A percentile compares a stretch with the other conserved stretches of the same genome.
Evolutionary conservation across 805 yeast genomes (phyloP).

Genomic region (Wickerhamiella bombiphila): DNA sequence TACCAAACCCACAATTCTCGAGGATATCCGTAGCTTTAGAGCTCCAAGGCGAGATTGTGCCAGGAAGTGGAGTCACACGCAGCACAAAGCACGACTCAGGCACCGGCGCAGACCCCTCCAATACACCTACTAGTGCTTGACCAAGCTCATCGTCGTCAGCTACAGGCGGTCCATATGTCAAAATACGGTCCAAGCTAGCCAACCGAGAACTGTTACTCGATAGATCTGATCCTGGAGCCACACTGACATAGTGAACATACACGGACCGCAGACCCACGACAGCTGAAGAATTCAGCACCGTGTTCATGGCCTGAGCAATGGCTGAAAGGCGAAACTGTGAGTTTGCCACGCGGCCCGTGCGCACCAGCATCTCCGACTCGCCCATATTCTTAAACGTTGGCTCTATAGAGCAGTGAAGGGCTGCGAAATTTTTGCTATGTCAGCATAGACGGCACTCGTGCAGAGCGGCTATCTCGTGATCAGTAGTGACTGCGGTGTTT

Average conservation of each 20-base stretch:
- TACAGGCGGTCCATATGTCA: slow-evolving; percentile 59
- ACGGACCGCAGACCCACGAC: slow-evolving; percentile 59
- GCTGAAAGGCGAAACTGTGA: slow-evolving; percentile 73
- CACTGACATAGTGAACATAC: slow-evolving; percentile 67
- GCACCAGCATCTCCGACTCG: slow-evolving; percentile 15
- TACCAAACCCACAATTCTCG: slow-evolving; percentile 74
- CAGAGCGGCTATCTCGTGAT: no score
- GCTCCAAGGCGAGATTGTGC: slow-evolving; percentile 98
- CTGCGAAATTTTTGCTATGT: no score
- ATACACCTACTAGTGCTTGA: slow-evolving; percentile 28
- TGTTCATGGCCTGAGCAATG: slow-evolving; percentile 57
- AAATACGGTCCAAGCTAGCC: slow-evolving; percentile 35
- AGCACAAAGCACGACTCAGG: slow-evolving; percentile 37
- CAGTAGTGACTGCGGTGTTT: no score
- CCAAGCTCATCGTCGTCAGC: slow-evolving; percentile 37
- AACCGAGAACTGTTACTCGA: slow-evolving; percentile 25
- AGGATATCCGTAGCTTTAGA: slow-evolving; percentile 95
- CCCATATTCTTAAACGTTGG: no score
- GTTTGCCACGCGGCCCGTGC: slow-evolving; percentile 68
- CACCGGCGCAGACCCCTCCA: slow-evolving; percentile 14
- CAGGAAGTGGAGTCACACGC: slow-evolving; percentile 78
- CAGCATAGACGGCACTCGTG: no score
- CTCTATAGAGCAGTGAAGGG: no score
- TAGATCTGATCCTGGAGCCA: slow-evolving; percentile 26
- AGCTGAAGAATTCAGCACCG: slow-evolving; percentile 49